Conservation (phyloP, 2,329 filamentous ascomycete genomes). For the Calonectria pseudoturangicola region DNA sequence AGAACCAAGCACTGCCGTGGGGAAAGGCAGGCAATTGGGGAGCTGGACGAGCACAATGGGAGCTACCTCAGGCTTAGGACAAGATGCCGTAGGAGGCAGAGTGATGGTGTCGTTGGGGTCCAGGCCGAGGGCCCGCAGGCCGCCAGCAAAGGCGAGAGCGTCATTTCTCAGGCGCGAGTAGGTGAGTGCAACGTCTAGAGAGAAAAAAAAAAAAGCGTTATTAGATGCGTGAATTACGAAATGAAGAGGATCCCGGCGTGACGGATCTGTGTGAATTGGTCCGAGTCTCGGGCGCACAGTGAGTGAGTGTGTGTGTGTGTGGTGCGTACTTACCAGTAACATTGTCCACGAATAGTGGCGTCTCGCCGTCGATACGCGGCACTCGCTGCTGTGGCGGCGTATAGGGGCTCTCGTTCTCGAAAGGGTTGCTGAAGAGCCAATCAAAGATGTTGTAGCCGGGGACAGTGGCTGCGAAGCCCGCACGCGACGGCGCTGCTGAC, state of each 20-base stretch:
- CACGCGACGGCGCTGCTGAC: slow-evolving; percentile 46
- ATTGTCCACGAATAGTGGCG: slow-evolving; percentile 64
- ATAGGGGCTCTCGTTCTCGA: slow-evolving; percentile 56
- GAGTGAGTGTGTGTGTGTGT: too few species aligned
- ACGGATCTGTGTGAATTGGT: background rate
- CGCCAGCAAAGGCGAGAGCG: slow-evolving; percentile 60
- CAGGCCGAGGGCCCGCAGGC: slow-evolving; percentile 60
- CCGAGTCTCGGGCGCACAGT: background rate
- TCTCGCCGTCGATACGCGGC: slow-evolving; percentile 56
- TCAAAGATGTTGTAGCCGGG: slow-evolving; percentile 59
- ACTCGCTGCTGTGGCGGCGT: slow-evolving; percentile 56
- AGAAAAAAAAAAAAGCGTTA: background rate
- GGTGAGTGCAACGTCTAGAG: slow-evolving; percentile 60
- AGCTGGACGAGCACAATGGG: slow-evolving; percentile 65
- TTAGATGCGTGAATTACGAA: background rate
- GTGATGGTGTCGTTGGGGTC: slow-evolving; percentile 58
- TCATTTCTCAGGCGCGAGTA: slow-evolving; percentile 59
- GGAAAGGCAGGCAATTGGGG: slow-evolving; percentile 64
- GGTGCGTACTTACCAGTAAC: slow-evolving; percentile 57
- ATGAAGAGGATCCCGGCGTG: background rate
- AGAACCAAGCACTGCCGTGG: slow-evolving; percentile 60
- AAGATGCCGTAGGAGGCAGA: slow-evolving; percentile 63
- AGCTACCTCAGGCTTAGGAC: slow-evolving; percentile 61
- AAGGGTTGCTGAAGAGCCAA: slow-evolving; percentile 62
- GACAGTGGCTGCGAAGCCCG: slow-evolving; percentile 45